Percentiles rank a stretch among this genome's conserved stretches.
These are phyloP conservation scores for Eutypella sp. DNA, from an alignment of 2,329 filamentous ascomycete genomes.

Conservation along the genomic window DNA sequence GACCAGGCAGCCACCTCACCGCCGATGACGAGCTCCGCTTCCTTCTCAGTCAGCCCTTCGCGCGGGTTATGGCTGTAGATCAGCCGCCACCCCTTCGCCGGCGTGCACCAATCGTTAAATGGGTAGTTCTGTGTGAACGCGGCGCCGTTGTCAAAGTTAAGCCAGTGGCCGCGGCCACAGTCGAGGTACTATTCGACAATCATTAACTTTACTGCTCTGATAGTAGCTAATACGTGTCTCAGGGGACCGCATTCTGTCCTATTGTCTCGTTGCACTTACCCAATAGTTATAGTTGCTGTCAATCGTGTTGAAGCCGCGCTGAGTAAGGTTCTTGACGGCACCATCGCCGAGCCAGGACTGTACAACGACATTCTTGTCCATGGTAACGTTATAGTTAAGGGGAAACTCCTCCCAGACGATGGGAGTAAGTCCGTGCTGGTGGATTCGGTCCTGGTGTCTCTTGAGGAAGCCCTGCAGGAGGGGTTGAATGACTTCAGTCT, in stretches of 20 bases:
- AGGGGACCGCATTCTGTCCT: too few species aligned
- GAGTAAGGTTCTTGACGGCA: conserved; percentile 56
- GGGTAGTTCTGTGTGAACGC: conserved; percentile 54
- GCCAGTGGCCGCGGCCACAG: conserved; percentile 75
- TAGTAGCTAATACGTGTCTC: too few species aligned
- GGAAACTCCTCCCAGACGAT: conserved; percentile 89
- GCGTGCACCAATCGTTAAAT: conserved; percentile 76
- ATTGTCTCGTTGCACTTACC: conserved; percentile 53
- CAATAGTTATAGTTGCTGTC: conserved; percentile 74
- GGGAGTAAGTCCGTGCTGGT: conserved; percentile 60
- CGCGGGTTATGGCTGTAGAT: conserved; percentile 78
- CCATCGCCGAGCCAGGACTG: conserved; percentile 70
- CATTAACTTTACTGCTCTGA: too few species aligned
- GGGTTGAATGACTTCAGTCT: conserved; percentile 60
- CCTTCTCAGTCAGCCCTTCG: conserved; percentile 53
- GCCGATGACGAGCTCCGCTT: conserved; percentile 67
- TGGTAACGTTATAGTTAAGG: conserved; percentile 68
- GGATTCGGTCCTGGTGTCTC: conserved; percentile 61
- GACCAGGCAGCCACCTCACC: conserved; percentile 80
- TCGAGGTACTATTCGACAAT: conserved; percentile 72
- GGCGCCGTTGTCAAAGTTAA: conserved; percentile 60
- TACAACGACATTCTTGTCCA: conserved; percentile 67
- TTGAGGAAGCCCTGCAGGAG: conserved; percentile 75
- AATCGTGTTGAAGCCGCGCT: conserved; percentile 64
- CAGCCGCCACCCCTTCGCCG: conserved; percentile 74